A percentile compares a stretch with the other conserved stretches of the same genome.
phyloP scores from a whole-genome alignment of 441 rosid genomes.

The Sinapis alba region DNA sequence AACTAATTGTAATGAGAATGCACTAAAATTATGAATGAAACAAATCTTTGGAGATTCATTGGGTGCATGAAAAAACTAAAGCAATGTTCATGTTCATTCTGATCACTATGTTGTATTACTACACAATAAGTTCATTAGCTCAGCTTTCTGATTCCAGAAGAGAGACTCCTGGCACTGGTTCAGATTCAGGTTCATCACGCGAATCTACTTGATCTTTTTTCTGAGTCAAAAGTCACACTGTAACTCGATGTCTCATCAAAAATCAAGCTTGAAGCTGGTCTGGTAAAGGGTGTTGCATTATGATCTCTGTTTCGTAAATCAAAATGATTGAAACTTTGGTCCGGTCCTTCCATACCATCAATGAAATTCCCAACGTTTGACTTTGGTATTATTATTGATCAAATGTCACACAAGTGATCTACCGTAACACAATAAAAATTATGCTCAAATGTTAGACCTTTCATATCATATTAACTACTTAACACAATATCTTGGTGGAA shows the following conservation, averaged over 20 bases:
- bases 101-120: constrained; percentile 4
- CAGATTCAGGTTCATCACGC: constrained; percentile 41
- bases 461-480: too few relatives aligned
- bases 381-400: too few relatives aligned
- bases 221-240: constrained; percentile 42
- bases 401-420: too few relatives aligned
- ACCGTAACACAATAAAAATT: too few relatives aligned
- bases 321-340: constrained; percentile 35
- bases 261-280: too few relatives aligned
- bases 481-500: too few relatives aligned
- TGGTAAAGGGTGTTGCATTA: constrained; percentile 38
- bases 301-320: constrained; percentile 36
- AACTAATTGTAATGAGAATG: not conserved
- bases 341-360: constrained; percentile 32
- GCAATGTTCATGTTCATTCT: constrained; percentile 6
- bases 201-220: constrained; percentile 39
- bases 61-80: constrained; percentile 3
- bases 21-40: constrained; percentile 15
- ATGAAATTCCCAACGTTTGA: too few relatives aligned
- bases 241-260: constrained; percentile 40
- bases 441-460: too few relatives aligned
- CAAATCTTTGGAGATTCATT: not conserved
- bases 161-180: constrained; percentile 22
- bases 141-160: constrained; percentile 45
- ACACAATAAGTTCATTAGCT: constrained; percentile 55